A percentile compares a stretch with the other conserved stretches of the same genome.
phyloP scores from a whole-genome alignment of 1,139 yeast genomes.

The Scheffersomyces segobiensis region DNA sequence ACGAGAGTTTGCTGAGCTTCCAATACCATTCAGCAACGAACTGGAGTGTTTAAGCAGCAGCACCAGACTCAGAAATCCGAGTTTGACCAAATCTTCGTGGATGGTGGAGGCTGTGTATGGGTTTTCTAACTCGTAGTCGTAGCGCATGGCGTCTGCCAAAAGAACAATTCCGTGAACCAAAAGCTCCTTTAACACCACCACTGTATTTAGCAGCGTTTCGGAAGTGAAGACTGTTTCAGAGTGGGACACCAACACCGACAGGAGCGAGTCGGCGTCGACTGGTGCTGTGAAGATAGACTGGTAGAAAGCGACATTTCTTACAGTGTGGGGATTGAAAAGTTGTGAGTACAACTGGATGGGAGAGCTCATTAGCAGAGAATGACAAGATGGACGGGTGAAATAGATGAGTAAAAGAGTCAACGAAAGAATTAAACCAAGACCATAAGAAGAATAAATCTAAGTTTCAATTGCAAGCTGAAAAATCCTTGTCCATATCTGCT shows the following conservation, averaged over 20 bases:
- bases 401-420: neutral
- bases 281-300: slow-evolving; percentile 27
- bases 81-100: neutral
- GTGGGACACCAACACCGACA: slow-evolving; percentile 24
- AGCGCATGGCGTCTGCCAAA: slow-evolving; percentile 18
- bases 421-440: neutral
- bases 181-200: slow-evolving; percentile 18
- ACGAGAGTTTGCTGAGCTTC: neutral
- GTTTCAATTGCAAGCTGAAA: neutral
- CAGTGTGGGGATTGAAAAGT: slow-evolving; percentile 20
- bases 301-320: slow-evolving; percentile 24
- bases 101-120: neutral
- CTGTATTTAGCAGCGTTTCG: slow-evolving; percentile 7
- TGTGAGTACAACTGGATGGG: slow-evolving; percentile 22
- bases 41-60: neutral
- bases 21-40: neutral
- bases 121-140: neutral
- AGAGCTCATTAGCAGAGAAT: slow-evolving; percentile 1
- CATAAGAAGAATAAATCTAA: neutral
- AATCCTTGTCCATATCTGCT: neutral
- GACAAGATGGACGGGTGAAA: neutral
- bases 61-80: neutral
- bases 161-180: slow-evolving; percentile 22
- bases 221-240: slow-evolving; percentile 12
- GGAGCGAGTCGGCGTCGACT: slow-evolving; percentile 25